Conservation (phyloP, 2,329 filamentous ascomycete species). For the Falciphora oryzae region DNA sequence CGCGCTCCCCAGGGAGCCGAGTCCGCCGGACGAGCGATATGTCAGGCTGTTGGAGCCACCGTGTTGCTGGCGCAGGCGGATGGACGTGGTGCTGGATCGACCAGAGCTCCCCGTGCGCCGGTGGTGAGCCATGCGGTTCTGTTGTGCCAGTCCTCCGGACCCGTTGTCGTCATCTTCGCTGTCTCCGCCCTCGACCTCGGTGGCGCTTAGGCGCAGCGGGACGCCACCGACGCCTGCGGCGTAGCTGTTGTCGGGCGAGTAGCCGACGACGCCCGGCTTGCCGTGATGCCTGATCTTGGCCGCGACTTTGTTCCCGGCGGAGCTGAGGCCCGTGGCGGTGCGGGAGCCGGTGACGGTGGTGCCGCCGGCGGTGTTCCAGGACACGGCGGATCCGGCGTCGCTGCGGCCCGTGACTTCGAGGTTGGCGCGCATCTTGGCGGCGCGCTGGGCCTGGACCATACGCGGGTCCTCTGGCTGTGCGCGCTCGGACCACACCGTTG, state of each 20-base stretch:
- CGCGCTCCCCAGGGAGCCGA: conserved; percentile 26
- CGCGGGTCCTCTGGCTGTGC: conserved; percentile 88
- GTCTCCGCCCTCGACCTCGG: conserved; percentile 85
- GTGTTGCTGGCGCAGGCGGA: conserved; percentile 27
- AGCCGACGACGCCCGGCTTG: conserved; percentile 72
- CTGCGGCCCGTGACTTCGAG: conserved; percentile 69
- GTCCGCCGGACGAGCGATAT: conserved; percentile 46
- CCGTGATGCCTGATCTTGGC: conserved; percentile 87
- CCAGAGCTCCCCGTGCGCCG: conserved; percentile 70
- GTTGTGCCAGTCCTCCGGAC: conserved; percentile 20
- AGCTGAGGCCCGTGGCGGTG: conserved; percentile 57
- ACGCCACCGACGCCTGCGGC: conserved; percentile 71
- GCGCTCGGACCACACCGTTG: conserved; percentile 96
- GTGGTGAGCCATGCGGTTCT: conserved; percentile 48
- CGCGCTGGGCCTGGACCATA: conserved; percentile 73
- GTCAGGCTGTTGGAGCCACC: conserved; percentile 27
- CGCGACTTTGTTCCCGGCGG: conserved; percentile 56
- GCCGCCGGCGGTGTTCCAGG: conserved; percentile 15
- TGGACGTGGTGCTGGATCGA: conserved; percentile 59
- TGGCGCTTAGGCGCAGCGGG: conserved; percentile 87
- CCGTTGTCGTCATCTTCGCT: conserved; percentile 65
- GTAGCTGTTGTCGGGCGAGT: conserved; percentile 70
- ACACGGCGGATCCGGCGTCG: not conserved
- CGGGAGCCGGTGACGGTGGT: conserved; percentile 35
- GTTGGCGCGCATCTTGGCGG: conserved; percentile 80